A percentile compares a stretch with the other conserved stretches of the same genome.
Evolutionary conservation across 1,284 basidiomycete species (phyloP).

Genomic region (Cutaneotrichosporon dermatis): DNA sequence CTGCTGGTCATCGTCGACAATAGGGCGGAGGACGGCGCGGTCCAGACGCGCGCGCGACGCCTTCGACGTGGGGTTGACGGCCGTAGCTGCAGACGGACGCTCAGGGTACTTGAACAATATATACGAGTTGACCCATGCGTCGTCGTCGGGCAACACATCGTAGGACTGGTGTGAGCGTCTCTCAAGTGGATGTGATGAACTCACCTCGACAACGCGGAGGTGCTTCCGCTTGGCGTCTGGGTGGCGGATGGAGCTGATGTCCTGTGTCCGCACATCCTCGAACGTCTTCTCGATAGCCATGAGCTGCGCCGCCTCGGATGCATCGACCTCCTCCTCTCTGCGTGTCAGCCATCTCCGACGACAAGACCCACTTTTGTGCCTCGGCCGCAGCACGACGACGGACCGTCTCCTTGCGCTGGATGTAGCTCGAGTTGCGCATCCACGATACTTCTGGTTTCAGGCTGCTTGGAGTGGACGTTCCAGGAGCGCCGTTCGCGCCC

Average conservation of each 20-base stretch:
- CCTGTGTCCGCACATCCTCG: slow-evolving; percentile 57
- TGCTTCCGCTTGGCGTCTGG: slow-evolving; percentile 63
- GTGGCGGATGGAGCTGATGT: slow-evolving; percentile 61
- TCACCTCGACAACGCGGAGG: slow-evolving; percentile 64
- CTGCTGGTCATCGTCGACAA: slow-evolving; percentile 72
- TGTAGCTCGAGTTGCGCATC: slow-evolving; percentile 83
- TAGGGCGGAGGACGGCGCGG: slow-evolving; percentile 77
- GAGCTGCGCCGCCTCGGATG: slow-evolving; percentile 73
- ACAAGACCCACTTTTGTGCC: slow-evolving; percentile 17
- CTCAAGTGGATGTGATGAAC: neutral
- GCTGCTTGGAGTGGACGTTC: neutral
- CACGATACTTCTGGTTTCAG: slow-evolving; percentile 64
- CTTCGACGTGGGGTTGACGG: slow-evolving; percentile 61
- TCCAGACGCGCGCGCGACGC: slow-evolving; percentile 57
- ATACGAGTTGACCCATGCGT: slow-evolving; percentile 84
- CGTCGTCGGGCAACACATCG: slow-evolving; percentile 78
- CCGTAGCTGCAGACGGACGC: slow-evolving; percentile 65
- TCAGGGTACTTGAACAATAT: slow-evolving; percentile 84
- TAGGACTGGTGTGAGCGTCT: slow-evolving; percentile 51
- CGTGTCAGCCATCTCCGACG: neutral
- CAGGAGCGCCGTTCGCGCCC: slow-evolving; percentile 11
- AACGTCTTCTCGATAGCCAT: slow-evolving; percentile 80
- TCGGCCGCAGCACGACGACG: slow-evolving; percentile 22
- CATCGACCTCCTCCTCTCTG: slow-evolving; percentile 58
- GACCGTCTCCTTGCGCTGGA: slow-evolving; percentile 54